Percentiles rank a stretch among this genome's conserved stretches.
phyloP scores from a whole-genome alignment of 495 filamentous ascomycete species.

The Elasticomyces elasticus region DNA sequence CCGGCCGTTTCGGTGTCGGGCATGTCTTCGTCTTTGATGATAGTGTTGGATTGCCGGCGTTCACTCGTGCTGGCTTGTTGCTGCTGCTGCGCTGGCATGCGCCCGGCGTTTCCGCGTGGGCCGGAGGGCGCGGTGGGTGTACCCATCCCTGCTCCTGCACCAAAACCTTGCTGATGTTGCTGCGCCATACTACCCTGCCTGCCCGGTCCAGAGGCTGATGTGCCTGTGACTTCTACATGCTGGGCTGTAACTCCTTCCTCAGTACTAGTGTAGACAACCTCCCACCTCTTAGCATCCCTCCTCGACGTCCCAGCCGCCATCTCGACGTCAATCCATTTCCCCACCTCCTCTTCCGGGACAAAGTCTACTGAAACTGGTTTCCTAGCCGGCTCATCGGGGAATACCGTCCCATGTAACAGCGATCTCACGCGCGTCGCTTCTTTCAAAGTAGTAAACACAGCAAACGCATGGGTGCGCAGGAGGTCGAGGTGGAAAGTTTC shows the following conservation, averaged over 20 bases:
- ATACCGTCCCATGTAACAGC: slow-evolving; percentile 64
- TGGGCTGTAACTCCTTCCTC: neutral
- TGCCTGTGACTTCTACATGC: neutral
- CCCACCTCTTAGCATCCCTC: slow-evolving; percentile 50
- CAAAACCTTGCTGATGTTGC: slow-evolving; percentile 27
- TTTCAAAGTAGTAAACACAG: slow-evolving; percentile 52
- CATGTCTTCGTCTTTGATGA: neutral
- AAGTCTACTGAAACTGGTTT: slow-evolving; percentile 87
- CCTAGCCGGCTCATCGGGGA: slow-evolving; percentile 78
- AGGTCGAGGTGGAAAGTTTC: slow-evolving; percentile 66
- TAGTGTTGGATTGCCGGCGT: neutral
- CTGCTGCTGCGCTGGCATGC: neutral
- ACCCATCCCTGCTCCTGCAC: slow-evolving; percentile 31
- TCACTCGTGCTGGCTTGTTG: neutral
- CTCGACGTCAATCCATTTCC: slow-evolving; percentile 67
- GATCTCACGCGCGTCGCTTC: slow-evolving; percentile 72
- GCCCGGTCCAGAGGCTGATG: neutral
- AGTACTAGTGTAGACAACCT: slow-evolving; percentile 53
- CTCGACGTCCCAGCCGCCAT: slow-evolving; percentile 38
- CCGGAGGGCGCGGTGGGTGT: slow-evolving; percentile 24
- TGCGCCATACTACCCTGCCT: neutral
- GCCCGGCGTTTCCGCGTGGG: slow-evolving; percentile 17
- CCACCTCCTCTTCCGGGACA: slow-evolving; percentile 63
- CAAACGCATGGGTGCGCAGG: slow-evolving; percentile 82
- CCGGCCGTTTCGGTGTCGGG: neutral